Evolutionary conservation across 768 basidiomycete species (phyloP).

Genomic region (Cystoderma amianthinum): DNA sequence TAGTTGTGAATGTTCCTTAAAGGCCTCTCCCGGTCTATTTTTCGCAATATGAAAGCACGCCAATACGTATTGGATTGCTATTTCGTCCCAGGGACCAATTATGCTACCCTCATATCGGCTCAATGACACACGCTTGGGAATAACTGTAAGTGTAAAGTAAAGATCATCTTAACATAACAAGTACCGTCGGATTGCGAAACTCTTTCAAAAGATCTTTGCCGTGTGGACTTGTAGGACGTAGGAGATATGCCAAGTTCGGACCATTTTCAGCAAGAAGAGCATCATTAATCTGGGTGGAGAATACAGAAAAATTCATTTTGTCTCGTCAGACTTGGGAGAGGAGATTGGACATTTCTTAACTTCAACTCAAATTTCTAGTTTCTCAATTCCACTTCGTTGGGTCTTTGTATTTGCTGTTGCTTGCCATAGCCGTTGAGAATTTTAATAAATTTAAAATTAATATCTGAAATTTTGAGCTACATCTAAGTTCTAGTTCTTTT

Average conservation of each 20-base stretch:
- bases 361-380: too few relatives aligned
- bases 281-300: conserved; percentile 52
- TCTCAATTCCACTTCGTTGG: too few relatives aligned
- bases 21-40: conserved; percentile 63
- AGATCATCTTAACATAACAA: conserved; percentile 4
- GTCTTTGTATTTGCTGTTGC: too few relatives aligned
- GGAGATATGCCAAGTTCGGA: conserved; percentile 62
- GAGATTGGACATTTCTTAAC: too few relatives aligned
- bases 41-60: conserved; percentile 66
- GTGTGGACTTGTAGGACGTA: conserved; percentile 71
- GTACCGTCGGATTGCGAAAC: conserved; percentile 50
- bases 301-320: conserved; percentile 55
- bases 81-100: conserved; percentile 78
- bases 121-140: conserved; percentile 28
- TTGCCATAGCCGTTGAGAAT: too few relatives aligned
- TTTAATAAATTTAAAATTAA: too few relatives aligned
- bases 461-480: too few relatives aligned
- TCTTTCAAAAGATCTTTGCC: conserved; percentile 72
- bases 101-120: conserved; percentile 55
- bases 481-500: too few relatives aligned
- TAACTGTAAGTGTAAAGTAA: neutral
- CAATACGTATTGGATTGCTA: conserved; percentile 77
- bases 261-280: conserved; percentile 60
- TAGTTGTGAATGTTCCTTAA: conserved; percentile 72
- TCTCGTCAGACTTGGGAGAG: neutral